Base-by-base conservation (phyloP, 176 grass and related monocot species). In the Carex scoparia region DNA sequence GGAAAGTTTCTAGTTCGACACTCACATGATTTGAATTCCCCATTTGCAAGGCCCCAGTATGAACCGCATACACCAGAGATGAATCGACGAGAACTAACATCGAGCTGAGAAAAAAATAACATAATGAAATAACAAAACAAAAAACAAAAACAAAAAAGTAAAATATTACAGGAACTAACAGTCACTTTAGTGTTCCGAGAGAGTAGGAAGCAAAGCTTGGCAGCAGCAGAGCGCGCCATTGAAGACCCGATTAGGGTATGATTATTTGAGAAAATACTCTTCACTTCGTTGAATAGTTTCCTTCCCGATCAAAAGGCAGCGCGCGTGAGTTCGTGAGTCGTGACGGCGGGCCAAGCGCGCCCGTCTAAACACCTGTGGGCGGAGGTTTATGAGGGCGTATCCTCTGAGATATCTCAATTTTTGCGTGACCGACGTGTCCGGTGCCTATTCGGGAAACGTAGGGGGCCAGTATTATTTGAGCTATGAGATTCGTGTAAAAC, bases 201-300 rank as follows among this genome's bases (percentile, higher is more conserved):
- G 63, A 83, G 40, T 8, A 83, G 49, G 81, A 16, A 53, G 81
- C 81, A 83, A 30, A 83, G 81, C 44, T 63, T 83, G 5, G 81
- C 81, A 68, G 81, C 56, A 83, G 40, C 81, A 27, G 63, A 65
- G 15, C 81, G 81, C 63, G 81, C 81, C 81, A 83, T 83, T 55
- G 23, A 16, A 54, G 11, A 15, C 31, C 38, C 4, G 56, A 63
- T 35, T n/a, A 81, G 0, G 10, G 15, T n/a, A 1, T 3, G 3
- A n/a, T 42, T n/a, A 40, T n/a, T 5, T 0, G 35, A 18, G 18
- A 69, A 19, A 6, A 18, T 61, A 61, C 7, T 61, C 59, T 69
- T 38, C 35, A 69, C 66, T 69, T 31, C 0, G 67, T 18, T 44
- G 14, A 44, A n/a, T 70, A n/a, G 9, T 40, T 70, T 70, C 67